A percentile compares a stretch with the other conserved stretches of the same genome.
Evolutionary conservation across 768 basidiomycete genomes (phyloP).

Genomic region (Collybia sp.): DNA sequence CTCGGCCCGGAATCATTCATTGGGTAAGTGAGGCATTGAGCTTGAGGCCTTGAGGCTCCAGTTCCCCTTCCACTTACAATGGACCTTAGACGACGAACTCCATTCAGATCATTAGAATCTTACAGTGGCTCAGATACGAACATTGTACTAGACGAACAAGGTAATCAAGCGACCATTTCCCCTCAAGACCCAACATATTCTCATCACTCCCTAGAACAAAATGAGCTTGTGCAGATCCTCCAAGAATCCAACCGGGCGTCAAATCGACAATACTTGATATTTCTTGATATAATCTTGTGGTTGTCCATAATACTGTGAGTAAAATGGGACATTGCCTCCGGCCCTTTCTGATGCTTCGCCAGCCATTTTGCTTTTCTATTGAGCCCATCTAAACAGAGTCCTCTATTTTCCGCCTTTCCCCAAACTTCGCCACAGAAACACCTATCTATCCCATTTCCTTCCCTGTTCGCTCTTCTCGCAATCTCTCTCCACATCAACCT

Average conservation of each 20-base stretch:
- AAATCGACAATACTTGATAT: constrained; percentile 33
- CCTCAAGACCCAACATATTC: not conserved
- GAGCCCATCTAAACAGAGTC: constrained; percentile 36
- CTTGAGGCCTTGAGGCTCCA: too few species aligned
- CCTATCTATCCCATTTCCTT: constrained; percentile 38
- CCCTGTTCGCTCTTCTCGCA: constrained; percentile 41
- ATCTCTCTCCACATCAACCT: constrained; percentile 50
- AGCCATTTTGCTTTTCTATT: constrained; percentile 49
- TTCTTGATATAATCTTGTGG: constrained; percentile 34
- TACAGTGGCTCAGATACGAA: constrained; percentile 16
- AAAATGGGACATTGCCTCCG: not conserved
- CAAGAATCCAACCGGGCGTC: constrained; percentile 37
- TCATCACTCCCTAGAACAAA: constrained; percentile 44
- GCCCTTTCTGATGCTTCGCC: constrained; percentile 6
- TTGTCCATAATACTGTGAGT: constrained; percentile 45
- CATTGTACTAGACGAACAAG: constrained; percentile 49
- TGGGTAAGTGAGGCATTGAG: too few species aligned
- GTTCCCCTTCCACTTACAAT: too few species aligned
- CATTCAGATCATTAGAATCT: constrained; percentile 30
- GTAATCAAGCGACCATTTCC: constrained; percentile 16
- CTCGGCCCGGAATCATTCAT: not conserved
- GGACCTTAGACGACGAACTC: constrained; percentile 5
- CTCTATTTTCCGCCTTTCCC: constrained; percentile 41
- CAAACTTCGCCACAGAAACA: constrained; percentile 10
- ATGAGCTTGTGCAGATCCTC: constrained; percentile 47